Evolutionary conservation across 441 rosid genomes (phyloP), one percentile per base, ranked within the genome.

Genomic region (Eruca vesicaria): DNA sequence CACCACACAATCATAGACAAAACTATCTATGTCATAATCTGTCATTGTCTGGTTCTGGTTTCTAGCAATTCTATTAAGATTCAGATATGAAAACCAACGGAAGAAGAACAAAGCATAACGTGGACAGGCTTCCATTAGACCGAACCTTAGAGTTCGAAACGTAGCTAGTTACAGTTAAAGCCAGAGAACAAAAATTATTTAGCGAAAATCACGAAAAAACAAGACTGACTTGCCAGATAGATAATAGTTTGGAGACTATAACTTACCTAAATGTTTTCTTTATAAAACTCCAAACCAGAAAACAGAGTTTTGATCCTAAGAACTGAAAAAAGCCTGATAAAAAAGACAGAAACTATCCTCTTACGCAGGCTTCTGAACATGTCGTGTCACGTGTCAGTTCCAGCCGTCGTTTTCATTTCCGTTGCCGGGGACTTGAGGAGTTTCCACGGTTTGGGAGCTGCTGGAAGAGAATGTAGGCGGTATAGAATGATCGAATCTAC

Each of bases 401-500:
- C 82, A 79, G 58, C 23, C 10, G 32, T 74, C 72, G 57, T 63
- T 66, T 74, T 64, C 82, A 68, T 78, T 63, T 19, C 72, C 41
- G 9, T 64, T 63, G 57, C 52, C 68, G 8, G 63, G 35, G 19
- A 3, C 32, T 64, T 74, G 82, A 69, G 78, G 72, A 64, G 68
- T 75, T 63, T 73, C 82, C 32, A 69, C 16, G 15, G 57, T 29
- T 74, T 69, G 78, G 41, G 78, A 69, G 72, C 75, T 68, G 67
- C 71, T 69, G 57, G 78, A 2, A 1, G 66, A 78, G 74, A 73
- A 79, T 64, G 79, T 70, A 28, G 79, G 79, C 20, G 71, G 76
- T 70, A 79, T 67, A 3, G 98, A 87, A 80, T 96, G 99, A 84
- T 91, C 88, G 78, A 89, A 96, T 85, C 84, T 93, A 83, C 99